Evolutionary conservation across 164 flowering plant species (phyloP).

Genomic region (Sedum album): DNA sequence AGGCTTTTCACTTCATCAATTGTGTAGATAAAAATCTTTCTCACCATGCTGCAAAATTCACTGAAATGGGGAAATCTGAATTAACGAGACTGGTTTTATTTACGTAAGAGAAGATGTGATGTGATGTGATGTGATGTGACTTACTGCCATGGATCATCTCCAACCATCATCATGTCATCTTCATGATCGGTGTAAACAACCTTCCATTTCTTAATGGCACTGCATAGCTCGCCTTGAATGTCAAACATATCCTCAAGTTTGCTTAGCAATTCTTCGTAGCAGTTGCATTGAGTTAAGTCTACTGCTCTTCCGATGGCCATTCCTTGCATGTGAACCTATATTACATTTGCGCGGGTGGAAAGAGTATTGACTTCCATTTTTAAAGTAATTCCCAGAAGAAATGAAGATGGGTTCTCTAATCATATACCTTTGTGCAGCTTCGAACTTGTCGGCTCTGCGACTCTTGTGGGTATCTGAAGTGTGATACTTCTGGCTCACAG

Average conservation of each 20-base stretch:
- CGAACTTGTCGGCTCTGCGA: constrained; percentile 65
- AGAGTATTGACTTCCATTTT: background rate
- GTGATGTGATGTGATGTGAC: constrained; percentile 23
- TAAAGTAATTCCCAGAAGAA: background rate
- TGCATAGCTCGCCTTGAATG: constrained; percentile 70
- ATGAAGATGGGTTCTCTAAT: background rate
- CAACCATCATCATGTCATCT: constrained; percentile 95
- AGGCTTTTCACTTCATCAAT: constrained; percentile 64
- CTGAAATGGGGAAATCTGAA: constrained; percentile 25
- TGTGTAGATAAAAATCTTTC: constrained; percentile 72
- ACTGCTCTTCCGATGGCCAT: constrained; percentile 85
- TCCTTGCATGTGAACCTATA: constrained; percentile 89
- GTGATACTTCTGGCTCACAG: constrained; percentile 70
- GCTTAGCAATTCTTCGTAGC: constrained; percentile 62
- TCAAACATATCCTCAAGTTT: constrained; percentile 85
- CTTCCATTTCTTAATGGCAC: constrained; percentile 65
- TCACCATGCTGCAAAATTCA: constrained; percentile 85
- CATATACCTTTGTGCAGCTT: constrained; percentile 78
- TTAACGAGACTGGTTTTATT: background rate
- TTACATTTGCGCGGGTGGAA: background rate
- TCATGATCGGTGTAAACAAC: constrained; percentile 89
- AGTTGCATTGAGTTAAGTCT: constrained; percentile 52
- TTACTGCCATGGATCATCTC: constrained; percentile 97
- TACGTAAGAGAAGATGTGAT: background rate
- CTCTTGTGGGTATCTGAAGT: constrained; percentile 57